A percentile compares a stretch with the other conserved stretches of the same genome.
phyloP scores from a whole-genome alignment of 2,329 filamentous ascomycete species.

The Botryotinia narcissicola region DNA sequence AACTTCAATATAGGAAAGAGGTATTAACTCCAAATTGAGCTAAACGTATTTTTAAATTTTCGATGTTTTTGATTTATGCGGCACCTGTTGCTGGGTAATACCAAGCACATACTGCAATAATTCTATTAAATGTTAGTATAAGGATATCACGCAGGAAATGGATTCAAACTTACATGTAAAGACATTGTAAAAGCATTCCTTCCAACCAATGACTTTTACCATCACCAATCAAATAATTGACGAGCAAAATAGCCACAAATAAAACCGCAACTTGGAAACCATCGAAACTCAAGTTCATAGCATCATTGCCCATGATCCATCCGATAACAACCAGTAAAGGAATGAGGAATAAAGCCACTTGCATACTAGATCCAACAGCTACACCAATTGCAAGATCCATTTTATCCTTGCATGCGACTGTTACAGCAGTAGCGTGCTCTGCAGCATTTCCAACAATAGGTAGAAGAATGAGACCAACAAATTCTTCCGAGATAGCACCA shows the following conservation, averaged over 20 bases:
- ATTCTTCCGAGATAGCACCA: constrained; percentile 71
- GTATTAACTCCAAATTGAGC: neutral
- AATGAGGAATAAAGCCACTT: constrained; percentile 79
- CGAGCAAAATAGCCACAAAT: constrained; percentile 78
- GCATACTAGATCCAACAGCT: constrained; percentile 78
- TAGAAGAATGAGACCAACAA: constrained; percentile 76
- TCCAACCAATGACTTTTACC: constrained; percentile 49
- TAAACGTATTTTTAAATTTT: neutral
- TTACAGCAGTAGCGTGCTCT: constrained; percentile 78
- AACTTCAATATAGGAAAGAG: neutral
- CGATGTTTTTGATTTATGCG: neutral
- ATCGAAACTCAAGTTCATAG: constrained; percentile 68
- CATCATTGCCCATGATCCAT: constrained; percentile 67
- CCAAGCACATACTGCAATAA: constrained; percentile 30
- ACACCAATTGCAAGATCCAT: constrained; percentile 77
- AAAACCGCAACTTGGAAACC: constrained; percentile 84
- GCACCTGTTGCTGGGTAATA: constrained; percentile 24
- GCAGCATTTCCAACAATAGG: constrained; percentile 81
- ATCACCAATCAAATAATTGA: constrained; percentile 83
- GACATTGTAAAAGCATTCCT: constrained; percentile 35
- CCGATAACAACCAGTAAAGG: constrained; percentile 77
- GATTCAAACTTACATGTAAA: constrained; percentile 34
- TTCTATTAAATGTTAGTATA: constrained; percentile 16
- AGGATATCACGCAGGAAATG: neutral
- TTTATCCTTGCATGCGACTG: constrained; percentile 74